These are phyloP conservation scores for Phialophora chinensis DNA, from an alignment of 2,329 filamentous ascomycete genomes.

Conservation along the genomic window DNA sequence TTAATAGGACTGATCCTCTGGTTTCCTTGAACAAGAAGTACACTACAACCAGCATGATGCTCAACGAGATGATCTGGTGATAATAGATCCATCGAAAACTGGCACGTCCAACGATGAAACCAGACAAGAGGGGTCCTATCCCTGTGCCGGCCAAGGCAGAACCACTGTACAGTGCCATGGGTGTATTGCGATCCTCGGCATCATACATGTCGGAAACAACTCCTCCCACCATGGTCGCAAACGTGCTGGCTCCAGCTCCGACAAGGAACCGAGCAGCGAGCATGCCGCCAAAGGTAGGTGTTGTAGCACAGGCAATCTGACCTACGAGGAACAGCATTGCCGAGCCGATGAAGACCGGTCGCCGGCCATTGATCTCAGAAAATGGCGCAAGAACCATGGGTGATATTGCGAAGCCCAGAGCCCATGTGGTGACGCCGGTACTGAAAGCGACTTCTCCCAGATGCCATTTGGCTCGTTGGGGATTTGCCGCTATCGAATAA, in stretches of 20 bases:
- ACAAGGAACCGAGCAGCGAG: slow-evolving; percentile 73
- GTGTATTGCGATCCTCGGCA: slow-evolving; percentile 78
- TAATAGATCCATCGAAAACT: slow-evolving; percentile 90
- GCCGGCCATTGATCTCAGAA: slow-evolving; percentile 84
- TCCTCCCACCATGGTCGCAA: slow-evolving; percentile 90
- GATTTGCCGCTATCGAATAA: slow-evolving; percentile 71
- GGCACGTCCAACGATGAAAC: slow-evolving; percentile 70
- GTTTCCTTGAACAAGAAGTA: slow-evolving; percentile 79
- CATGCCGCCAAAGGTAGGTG: slow-evolving; percentile 73
- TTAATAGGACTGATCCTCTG: slow-evolving; percentile 77
- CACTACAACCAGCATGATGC: slow-evolving; percentile 67
- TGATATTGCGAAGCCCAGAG: slow-evolving; percentile 76
- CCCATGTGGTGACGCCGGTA: slow-evolving; percentile 78
- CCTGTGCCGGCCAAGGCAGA: slow-evolving; percentile 79
- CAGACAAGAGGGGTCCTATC: slow-evolving; percentile 73
- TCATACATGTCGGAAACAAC: slow-evolving; percentile 87
- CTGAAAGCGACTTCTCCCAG: slow-evolving; percentile 70
- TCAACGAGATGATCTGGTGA: slow-evolving; percentile 76
- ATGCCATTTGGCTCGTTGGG: slow-evolving; percentile 70
- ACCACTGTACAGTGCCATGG: slow-evolving; percentile 89
- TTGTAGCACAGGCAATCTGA: slow-evolving; percentile 74
- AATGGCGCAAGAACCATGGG: slow-evolving; percentile 90
- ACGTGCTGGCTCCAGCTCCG: slow-evolving; percentile 72
- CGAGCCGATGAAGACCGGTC: slow-evolving; percentile 78
- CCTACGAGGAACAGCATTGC: slow-evolving; percentile 71